Evolutionary conservation across 257 asterid species (phyloP).

Genomic region (Solanum clarkiae): DNA sequence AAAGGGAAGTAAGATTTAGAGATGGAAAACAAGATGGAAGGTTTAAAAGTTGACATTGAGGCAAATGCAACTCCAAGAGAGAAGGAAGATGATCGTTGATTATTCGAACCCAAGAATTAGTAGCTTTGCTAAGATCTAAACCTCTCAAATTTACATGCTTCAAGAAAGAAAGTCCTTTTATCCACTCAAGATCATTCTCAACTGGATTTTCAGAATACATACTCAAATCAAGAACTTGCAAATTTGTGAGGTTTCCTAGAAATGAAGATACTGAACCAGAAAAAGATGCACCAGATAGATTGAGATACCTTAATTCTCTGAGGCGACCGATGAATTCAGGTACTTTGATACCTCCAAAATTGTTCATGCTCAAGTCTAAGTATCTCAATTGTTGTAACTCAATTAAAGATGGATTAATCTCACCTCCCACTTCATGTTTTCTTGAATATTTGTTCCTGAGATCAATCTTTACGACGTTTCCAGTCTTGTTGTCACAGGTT

Average conservation of each 20-base stretch:
- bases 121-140: constrained; percentile 6
- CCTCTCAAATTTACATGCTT: constrained; percentile 12
- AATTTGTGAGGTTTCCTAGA: constrained; percentile 10
- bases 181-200: constrained; percentile 11
- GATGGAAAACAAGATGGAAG: constrained; percentile 14
- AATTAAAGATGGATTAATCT: constrained; percentile 15
- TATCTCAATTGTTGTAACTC: constrained; percentile 12
- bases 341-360: constrained; percentile 17
- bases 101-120: constrained; percentile 15
- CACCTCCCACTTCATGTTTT: constrained; percentile 2
- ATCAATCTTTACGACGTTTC: constrained; percentile 11
- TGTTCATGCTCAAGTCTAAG: constrained; percentile 27
- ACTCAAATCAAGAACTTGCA: constrained; percentile 21
- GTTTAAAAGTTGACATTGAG: constrained; percentile 11
- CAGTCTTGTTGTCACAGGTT: constrained; percentile 11
- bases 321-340: constrained; percentile 20
- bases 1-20: constrained; percentile 20
- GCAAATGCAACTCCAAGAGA: constrained; percentile 19
- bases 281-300: constrained; percentile 22
- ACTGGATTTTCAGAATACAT: not conserved
- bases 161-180: constrained; percentile 11
- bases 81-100: constrained; percentile 9
- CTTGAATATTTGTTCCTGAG: constrained; percentile 5
- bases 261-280: constrained; percentile 10
- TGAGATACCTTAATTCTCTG: constrained; percentile 12